phyloP scores from a whole-genome alignment of 2,329 filamentous ascomycete genomes.

The Aspergillus sp. region DNA sequence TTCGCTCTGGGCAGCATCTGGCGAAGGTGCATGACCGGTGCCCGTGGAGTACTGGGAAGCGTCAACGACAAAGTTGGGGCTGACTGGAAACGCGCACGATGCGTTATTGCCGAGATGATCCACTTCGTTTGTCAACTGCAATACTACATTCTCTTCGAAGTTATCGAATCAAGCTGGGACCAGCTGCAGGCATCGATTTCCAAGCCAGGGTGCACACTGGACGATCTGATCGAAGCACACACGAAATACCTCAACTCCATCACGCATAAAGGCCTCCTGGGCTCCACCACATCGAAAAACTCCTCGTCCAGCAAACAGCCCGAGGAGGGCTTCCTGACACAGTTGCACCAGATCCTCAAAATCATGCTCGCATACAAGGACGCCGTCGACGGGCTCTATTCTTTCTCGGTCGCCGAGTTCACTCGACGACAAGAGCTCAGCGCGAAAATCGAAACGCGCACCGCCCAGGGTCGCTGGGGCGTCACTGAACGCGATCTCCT shows the following conservation, averaged over 20 bases:
- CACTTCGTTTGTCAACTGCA: slow-evolving; percentile 97
- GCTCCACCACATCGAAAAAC: slow-evolving; percentile 54
- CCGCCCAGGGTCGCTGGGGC: slow-evolving; percentile 64
- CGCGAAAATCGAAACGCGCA: slow-evolving; percentile 67
- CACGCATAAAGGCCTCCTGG: slow-evolving; percentile 91
- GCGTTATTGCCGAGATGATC: slow-evolving; percentile 93
- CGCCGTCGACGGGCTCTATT: slow-evolving; percentile 89
- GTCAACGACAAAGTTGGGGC: slow-evolving; percentile 69
- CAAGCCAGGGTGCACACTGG: slow-evolving; percentile 84
- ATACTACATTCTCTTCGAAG: slow-evolving; percentile 98
- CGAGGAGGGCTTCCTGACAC: slow-evolving; percentile 80
- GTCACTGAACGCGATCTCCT: slow-evolving; percentile 55
- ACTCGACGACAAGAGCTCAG: slow-evolving; percentile 83
- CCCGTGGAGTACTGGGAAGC: slow-evolving; percentile 81
- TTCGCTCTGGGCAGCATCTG: slow-evolving; percentile 89
- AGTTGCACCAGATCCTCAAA: slow-evolving; percentile 88
- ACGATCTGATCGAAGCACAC: slow-evolving; percentile 92
- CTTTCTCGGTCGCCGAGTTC: slow-evolving; percentile 92
- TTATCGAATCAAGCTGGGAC: slow-evolving; percentile 95
- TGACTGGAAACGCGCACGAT: slow-evolving; percentile 88
- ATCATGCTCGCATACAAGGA: slow-evolving; percentile 94
- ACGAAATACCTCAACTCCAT: slow-evolving; percentile 88
- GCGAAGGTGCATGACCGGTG: slow-evolving; percentile 93
- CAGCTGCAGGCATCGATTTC: slow-evolving; percentile 79
- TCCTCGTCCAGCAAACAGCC: slow-evolving; percentile 42